phyloP scores from a whole-genome alignment of 1,284 basidiomycete species.

The Ustilago cynodontis region DNA sequence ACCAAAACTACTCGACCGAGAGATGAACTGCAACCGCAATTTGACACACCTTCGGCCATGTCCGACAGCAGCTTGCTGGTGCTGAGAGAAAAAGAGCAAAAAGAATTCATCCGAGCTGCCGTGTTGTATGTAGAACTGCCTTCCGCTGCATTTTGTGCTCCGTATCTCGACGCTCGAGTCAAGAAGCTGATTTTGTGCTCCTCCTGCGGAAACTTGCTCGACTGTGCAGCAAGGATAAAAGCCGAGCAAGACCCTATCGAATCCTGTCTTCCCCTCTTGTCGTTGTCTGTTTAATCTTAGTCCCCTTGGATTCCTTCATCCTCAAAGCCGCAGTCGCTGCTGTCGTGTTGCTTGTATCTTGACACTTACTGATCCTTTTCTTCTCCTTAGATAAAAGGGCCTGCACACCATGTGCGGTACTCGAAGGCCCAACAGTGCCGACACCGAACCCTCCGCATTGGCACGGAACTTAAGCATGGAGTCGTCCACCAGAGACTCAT shows the following conservation, averaged over 20 bases:
- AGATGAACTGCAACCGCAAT: slow-evolving; percentile 1
- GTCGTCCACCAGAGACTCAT: slow-evolving; percentile 36
- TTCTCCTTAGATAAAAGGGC: not conserved
- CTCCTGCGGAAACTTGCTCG: not conserved
- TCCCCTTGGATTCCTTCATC: slow-evolving; percentile 7
- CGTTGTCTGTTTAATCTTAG: slow-evolving; percentile 24
- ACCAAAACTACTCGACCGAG: slow-evolving; percentile 19
- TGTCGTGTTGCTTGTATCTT: not conserved
- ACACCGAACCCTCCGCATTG: slow-evolving; percentile 34
- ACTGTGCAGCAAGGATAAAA: slow-evolving; percentile 9
- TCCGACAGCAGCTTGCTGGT: slow-evolving; percentile 17
- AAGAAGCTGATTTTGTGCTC: not conserved
- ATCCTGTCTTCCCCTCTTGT: slow-evolving; percentile 6
- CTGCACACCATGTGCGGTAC: slow-evolving; percentile 40
- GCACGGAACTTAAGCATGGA: slow-evolving; percentile 28
- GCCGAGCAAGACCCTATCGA: not conserved
- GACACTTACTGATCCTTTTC: slow-evolving; percentile 1
- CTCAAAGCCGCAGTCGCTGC: not conserved
- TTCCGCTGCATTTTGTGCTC: not conserved
- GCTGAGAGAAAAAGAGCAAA: not conserved
- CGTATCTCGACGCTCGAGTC: slow-evolving; percentile 2
- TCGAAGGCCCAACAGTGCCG: slow-evolving; percentile 29
- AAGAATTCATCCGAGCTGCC: not conserved
- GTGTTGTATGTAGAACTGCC: not conserved
- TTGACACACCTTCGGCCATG: slow-evolving; percentile 18